A percentile compares a stretch with the other conserved stretches of the same genome.
Evolutionary conservation across 345 rosid species (phyloP).

Genomic region (Xanthoceras sorbifolium): DNA sequence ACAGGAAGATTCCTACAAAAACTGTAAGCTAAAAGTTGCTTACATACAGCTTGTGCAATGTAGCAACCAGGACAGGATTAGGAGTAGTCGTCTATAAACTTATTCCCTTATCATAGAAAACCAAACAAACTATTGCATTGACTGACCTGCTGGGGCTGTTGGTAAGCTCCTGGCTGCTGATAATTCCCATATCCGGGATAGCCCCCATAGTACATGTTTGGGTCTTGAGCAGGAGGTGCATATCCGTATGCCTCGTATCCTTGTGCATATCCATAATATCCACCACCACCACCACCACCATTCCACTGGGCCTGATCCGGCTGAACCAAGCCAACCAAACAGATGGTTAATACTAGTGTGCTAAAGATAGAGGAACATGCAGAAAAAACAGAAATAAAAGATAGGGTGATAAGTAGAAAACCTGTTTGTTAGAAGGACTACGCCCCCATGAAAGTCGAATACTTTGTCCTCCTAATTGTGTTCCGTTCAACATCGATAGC

Average conservation of each 20-base stretch:
- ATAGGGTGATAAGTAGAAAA: constrained; percentile 19
- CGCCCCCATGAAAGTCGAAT: constrained; percentile 98
- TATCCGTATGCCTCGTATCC: constrained; percentile 92
- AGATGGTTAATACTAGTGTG: not conserved
- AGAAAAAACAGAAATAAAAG: not conserved
- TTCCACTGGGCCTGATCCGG: constrained; percentile 87
- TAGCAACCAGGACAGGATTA: too few species aligned
- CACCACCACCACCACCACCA: constrained; percentile 55
- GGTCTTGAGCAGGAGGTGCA: constrained; percentile 83
- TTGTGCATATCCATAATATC: constrained; percentile 77
- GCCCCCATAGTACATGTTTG: constrained; percentile 86
- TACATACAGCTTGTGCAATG: not conserved
- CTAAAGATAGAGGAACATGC: not conserved
- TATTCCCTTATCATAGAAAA: not conserved
- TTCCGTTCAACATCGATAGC: constrained; percentile 67
- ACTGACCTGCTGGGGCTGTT: constrained; percentile 78
- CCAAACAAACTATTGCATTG: not conserved
- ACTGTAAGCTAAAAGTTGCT: not conserved
- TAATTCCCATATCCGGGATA: constrained; percentile 84
- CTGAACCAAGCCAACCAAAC: constrained; percentile 38
- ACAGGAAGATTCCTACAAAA: not conserved
- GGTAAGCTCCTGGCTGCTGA: constrained; percentile 84
- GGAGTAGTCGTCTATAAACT: not conserved
- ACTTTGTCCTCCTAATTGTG: constrained; percentile 81
- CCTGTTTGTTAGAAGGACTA: constrained; percentile 94